Evolutionary conservation across 192 early-diverging fungal genomes (phyloP), one percentile per base, ranked within the genome.

Genomic region (Phycomyces nitens): DNA sequence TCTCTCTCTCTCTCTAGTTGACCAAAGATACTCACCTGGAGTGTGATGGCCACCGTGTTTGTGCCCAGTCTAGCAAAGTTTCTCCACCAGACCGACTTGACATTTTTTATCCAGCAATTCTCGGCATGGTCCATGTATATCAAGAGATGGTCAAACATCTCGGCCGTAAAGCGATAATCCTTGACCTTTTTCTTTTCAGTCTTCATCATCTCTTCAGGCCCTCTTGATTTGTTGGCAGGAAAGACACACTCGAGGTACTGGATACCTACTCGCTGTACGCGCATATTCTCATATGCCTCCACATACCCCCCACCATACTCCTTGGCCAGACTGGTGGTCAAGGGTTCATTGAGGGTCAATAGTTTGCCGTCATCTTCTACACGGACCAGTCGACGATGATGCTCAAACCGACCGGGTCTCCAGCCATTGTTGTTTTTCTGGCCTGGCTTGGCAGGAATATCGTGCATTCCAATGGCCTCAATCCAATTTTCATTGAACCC

Each of bases 131-230:
- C 73, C 14, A 77, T 22, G 0, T 64, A 53, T 1, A 81, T 57
- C 2, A 74, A 64, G 23, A 77, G 71, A 44, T 77, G 75, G 23
- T 71, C 65, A 73, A 81, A 81, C 51, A 77, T 73, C 53, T 77
- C 79, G 18, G 66, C 44, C 0, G 75, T 66, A 66, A 81, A 81
- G 29, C 75, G 55, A 64, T 81, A 81, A 20, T 70, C 65, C 29
- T 71, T 77, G 21, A 70, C 75, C 22, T 73, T 56, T 0, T 63
- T 63, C 53, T 69, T 66, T 42, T 77, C 63, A 21, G 69, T 54
- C 22, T 70, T 29, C 75, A 81, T 73, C 7, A 72, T 62, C 0
- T 75, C 70, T 1, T 81, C 71, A 0, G 50, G 63, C 0, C 52
- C 66, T 0, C 73, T 63, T 5, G 69, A 60, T 38, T 65, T 53